Percentiles rank a stretch among this genome's conserved stretches.
phyloP scores from a whole-genome alignment of 2,329 filamentous ascomycete species.

The Didymella pinodella region DNA sequence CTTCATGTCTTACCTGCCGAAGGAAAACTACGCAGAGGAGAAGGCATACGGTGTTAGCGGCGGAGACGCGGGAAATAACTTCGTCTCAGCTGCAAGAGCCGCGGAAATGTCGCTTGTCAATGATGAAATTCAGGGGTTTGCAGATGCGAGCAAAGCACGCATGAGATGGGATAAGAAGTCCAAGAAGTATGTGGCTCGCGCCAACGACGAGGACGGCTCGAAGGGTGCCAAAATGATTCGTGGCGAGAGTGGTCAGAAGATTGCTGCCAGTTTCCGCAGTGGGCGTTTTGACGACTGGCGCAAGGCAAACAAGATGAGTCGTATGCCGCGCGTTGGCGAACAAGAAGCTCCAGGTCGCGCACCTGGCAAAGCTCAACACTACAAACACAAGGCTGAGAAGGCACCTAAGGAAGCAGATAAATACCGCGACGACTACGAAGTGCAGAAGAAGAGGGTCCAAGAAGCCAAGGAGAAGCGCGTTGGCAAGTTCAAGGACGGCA shows the following conservation, averaged over 20 bases:
- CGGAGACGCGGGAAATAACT: constrained; percentile 70
- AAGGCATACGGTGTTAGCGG: constrained; percentile 93
- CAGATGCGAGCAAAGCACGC: constrained; percentile 73
- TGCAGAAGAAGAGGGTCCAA: constrained; percentile 86
- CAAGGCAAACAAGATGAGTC: constrained; percentile 80
- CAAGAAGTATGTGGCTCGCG: constrained; percentile 90
- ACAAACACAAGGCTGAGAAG: constrained; percentile 85
- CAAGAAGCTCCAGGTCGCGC: constrained; percentile 62
- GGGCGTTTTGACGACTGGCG: constrained; percentile 95
- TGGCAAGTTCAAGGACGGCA: constrained; percentile 76
- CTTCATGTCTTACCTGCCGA: constrained; percentile 96
- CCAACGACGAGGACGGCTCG: constrained; percentile 94
- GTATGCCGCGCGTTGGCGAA: constrained; percentile 84
- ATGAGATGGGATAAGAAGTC: constrained; percentile 98
- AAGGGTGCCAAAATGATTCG: constrained; percentile 76
- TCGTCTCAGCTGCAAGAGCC: constrained; percentile 84
- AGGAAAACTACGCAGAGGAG: constrained; percentile 84
- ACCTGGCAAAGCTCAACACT: constrained; percentile 49
- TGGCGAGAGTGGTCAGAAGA: constrained; percentile 94
- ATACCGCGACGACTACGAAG: constrained; percentile 87
- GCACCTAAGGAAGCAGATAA: constrained; percentile 95
- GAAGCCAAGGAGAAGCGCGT: constrained; percentile 86
- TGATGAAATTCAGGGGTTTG: constrained; percentile 86
- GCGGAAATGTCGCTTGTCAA: constrained; percentile 92
- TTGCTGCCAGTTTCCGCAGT: constrained; percentile 90